Evolutionary conservation across 371 early-diverging fungal species (phyloP).

Genomic region (Dentiscutata heterogama): DNA sequence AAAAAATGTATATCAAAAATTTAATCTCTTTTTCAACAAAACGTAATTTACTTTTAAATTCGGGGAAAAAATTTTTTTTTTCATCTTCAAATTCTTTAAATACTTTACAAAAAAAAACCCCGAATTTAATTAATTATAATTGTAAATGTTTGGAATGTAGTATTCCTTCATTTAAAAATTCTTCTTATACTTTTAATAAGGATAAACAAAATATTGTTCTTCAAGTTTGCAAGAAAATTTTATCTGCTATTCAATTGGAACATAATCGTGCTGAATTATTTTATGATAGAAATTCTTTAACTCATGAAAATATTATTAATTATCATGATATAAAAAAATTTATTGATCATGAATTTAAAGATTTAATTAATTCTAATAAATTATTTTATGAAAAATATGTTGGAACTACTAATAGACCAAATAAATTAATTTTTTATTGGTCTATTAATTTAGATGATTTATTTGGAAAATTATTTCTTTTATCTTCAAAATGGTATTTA

Average conservation of each 20-base stretch:
- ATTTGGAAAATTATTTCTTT: not conserved
- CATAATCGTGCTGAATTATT: not conserved
- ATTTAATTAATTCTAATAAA: not conserved
- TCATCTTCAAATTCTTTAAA: too few species aligned
- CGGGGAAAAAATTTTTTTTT: too few species aligned
- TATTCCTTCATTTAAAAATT: too few species aligned
- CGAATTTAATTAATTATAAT: too few species aligned
- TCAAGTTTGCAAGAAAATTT: constrained; percentile 21
- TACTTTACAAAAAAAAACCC: too few species aligned
- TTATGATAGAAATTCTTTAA: not conserved
- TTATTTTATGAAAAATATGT: not conserved
- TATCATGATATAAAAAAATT: not conserved
- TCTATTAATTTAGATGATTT: not conserved
- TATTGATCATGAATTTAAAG: constrained; percentile 13
- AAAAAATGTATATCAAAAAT: too few species aligned
- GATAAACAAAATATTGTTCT: constrained; percentile 13
- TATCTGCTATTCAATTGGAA: not conserved
- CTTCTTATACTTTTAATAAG: not conserved
- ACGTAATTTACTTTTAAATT: too few species aligned
- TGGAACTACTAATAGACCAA: too few species aligned
- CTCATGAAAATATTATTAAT: not conserved
- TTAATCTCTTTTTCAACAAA: too few species aligned
- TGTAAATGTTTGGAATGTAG: too few species aligned
- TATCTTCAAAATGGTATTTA: not conserved
- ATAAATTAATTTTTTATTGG: not conserved